Percentiles rank a stretch among this genome's conserved stretches.
These are phyloP conservation scores for Hypseocharis bilobata DNA, from an alignment of 441 rosid genomes.

Conservation along the genomic window DNA sequence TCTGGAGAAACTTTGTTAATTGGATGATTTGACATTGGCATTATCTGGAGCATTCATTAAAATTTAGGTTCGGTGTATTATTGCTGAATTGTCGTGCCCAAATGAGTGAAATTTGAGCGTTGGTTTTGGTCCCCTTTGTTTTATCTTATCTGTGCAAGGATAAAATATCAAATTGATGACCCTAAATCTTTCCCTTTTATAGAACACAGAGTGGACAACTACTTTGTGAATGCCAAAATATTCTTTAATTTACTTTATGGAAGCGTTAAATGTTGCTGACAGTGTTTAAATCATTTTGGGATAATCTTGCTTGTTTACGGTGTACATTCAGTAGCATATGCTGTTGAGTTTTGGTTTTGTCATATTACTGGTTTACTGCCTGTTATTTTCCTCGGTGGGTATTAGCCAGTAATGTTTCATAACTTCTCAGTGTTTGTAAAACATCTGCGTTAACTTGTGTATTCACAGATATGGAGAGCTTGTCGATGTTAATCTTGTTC, in stretches of 20 bases:
- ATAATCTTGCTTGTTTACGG: background rate
- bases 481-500: constrained; percentile 78
- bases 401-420: background rate
- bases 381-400: background rate
- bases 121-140: background rate
- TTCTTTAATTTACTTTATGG: background rate
- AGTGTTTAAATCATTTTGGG: background rate
- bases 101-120: background rate
- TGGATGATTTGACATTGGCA: too few relatives aligned
- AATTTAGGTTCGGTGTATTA: background rate
- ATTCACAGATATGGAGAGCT: constrained; percentile 61
- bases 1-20: too few relatives aligned
- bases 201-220: background rate
- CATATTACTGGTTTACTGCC: background rate
- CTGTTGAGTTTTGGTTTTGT: too few relatives aligned
- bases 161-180: too few relatives aligned
- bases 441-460: background rate
- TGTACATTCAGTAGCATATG: too few relatives aligned
- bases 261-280: background rate
- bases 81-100: background rate
- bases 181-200: background rate
- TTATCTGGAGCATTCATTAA: background rate
- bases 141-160: too few relatives aligned
- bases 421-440: background rate
- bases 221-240: background rate